A percentile compares a stretch with the other conserved stretches of the same genome.
phyloP scores from a whole-genome alignment of 306 rosid genomes.

The Aeschynomene evenia region DNA sequence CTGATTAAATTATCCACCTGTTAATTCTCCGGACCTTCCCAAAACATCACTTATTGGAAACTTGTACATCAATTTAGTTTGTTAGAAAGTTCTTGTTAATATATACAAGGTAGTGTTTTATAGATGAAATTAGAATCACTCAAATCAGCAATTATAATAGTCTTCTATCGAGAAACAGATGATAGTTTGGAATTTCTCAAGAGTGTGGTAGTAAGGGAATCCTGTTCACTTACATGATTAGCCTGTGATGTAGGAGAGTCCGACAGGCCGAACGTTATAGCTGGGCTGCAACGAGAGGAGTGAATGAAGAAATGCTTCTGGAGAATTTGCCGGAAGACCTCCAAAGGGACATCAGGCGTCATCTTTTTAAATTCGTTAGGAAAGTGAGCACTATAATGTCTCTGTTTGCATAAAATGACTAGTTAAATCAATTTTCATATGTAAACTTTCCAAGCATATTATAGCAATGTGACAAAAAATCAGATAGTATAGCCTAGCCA shows the following conservation, averaged over 20 bases:
- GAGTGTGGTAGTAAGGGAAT: not conserved
- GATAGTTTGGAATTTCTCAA: not conserved
- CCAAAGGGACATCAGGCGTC: conserved; percentile 78
- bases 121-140: not conserved
- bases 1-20: not conserved
- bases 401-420: not conserved
- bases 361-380: conserved; percentile 47
- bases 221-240: not conserved
- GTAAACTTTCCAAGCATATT: not conserved
- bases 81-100: not conserved
- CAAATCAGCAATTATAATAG: not conserved
- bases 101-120: not conserved
- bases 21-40: not conserved
- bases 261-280: conserved; percentile 68
- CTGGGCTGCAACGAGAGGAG: conserved; percentile 96
- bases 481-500: too few relatives aligned
- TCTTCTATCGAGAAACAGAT: not conserved
- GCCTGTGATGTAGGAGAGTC: conserved; percentile 59
- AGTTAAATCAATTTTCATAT: not conserved
- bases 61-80: not conserved
- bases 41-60: not conserved
- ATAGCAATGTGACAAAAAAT: too few relatives aligned
- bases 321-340: conserved; percentile 86
- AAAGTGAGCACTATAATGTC: conserved; percentile 20
- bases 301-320: conserved; percentile 76